Conservation (phyloP, 129 eudicot species). For the carrot (Daucus carota) region DH1_v3.0 NC_030387.2:2592501-2593000, state of each 20-base stretch:
- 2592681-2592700: no score
- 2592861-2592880: slow-evolving; percentile 94
- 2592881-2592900: slow-evolving; percentile 83
- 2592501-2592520: not conserved
- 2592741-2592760: no score
- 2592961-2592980: slow-evolving; percentile 92
- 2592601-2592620: not conserved
- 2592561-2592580: not conserved
- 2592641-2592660: no score
- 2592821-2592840: not conserved
- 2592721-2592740: no score
- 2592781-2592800: no score
- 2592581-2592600: not conserved
- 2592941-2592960: slow-evolving; percentile 77
- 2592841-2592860: slow-evolving; percentile 66
- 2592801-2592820: no score
- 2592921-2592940: slow-evolving; percentile 87
- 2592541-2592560: not conserved
- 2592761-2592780: no score
- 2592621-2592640: not conserved
- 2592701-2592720: no score
- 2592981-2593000: slow-evolving; percentile 7
- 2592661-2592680: no score
- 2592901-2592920: slow-evolving; percentile 87
- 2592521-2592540: not conserved